A percentile compares a stretch with the other conserved stretches of the same genome.
Evolutionary conservation across 2,329 filamentous ascomycete genomes (phyloP).

Genomic region (Cercospora brassicicola): DNA sequence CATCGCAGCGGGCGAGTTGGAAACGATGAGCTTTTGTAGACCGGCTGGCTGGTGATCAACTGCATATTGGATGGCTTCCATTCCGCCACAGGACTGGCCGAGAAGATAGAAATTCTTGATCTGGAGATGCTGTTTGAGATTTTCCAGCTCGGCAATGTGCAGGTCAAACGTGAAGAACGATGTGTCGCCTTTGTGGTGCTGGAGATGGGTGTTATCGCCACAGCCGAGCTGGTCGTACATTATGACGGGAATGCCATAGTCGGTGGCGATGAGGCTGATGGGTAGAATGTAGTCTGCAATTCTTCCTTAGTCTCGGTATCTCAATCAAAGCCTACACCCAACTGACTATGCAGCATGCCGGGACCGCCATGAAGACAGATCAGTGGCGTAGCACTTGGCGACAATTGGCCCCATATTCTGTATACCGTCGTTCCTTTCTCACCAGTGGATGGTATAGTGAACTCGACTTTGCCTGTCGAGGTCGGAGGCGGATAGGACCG

Average conservation of each 20-base stretch:
- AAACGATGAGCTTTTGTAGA: slow-evolving; percentile 42
- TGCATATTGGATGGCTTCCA: slow-evolving; percentile 51
- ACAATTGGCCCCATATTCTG: slow-evolving; percentile 42
- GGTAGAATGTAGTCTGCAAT: slow-evolving; percentile 37
- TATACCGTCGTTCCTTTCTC: slow-evolving; percentile 45
- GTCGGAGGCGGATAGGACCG: slow-evolving; percentile 31
- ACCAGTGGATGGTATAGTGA: slow-evolving; percentile 38
- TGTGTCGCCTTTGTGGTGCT: slow-evolving; percentile 47
- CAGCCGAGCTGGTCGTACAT: slow-evolving; percentile 59
- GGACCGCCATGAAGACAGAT: slow-evolving; percentile 50
- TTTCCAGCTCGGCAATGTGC: slow-evolving; percentile 54
- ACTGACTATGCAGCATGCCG: slow-evolving; percentile 41
- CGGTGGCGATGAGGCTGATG: slow-evolving; percentile 40
- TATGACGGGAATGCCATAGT: slow-evolving; percentile 48
- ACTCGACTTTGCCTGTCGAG: slow-evolving; percentile 35
- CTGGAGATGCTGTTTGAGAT: slow-evolving; percentile 47
- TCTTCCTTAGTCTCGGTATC: background rate
- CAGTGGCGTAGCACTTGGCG: slow-evolving; percentile 34
- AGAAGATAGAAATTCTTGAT: slow-evolving; percentile 48
- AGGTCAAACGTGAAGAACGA: slow-evolving; percentile 52
- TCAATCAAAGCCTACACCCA: accelerated
- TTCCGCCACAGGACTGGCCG: slow-evolving; percentile 57
- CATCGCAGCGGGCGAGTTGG: no score
- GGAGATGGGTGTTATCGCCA: slow-evolving; percentile 52
- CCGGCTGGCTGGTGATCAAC: slow-evolving; percentile 39